Conservation (phyloP, 139 green algal species). For the Micractinium conductrix region DNA sequence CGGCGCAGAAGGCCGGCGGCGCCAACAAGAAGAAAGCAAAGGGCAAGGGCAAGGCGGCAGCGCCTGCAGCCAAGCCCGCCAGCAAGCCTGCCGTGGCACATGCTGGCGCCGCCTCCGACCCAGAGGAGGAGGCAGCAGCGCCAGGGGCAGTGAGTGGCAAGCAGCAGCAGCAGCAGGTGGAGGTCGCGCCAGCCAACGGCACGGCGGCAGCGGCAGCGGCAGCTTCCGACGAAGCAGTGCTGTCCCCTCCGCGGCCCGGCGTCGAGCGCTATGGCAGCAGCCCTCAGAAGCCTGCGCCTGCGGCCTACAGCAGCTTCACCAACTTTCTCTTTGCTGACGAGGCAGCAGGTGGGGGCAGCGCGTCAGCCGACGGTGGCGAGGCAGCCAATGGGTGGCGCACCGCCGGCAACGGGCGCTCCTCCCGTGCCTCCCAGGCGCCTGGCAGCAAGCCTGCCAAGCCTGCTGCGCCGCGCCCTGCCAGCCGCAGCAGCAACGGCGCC, state of each 20-base stretch:
- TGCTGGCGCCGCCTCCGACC: neutral
- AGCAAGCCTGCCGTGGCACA: neutral
- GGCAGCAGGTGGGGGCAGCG: neutral
- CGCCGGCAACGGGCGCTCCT: constrained; percentile 2
- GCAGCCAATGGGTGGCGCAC: neutral
- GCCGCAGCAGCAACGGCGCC: neutral
- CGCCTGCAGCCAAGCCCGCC: neutral
- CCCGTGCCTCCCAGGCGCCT: neutral
- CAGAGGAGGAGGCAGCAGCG: neutral
- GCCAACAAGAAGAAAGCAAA: constrained; percentile 32
- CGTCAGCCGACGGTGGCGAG: neutral
- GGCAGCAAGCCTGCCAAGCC: neutral
- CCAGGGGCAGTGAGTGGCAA: neutral
- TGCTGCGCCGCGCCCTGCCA: neutral
- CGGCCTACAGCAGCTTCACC: constrained; percentile 2
- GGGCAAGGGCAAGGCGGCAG: constrained; percentile 14
- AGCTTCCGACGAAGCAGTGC: neutral
- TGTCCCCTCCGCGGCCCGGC: neutral
- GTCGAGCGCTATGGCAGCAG: constrained; percentile 1
- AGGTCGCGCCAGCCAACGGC: neutral
- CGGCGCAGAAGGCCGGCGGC: neutral
- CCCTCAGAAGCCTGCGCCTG: neutral
- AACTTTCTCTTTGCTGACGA: constrained; percentile 24
- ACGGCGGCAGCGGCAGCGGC: neutral
- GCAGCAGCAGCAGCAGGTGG: neutral